Conservation (phyloP, 1,139 yeast genomes). For the Geotrichum citri-aurantii region DNA sequence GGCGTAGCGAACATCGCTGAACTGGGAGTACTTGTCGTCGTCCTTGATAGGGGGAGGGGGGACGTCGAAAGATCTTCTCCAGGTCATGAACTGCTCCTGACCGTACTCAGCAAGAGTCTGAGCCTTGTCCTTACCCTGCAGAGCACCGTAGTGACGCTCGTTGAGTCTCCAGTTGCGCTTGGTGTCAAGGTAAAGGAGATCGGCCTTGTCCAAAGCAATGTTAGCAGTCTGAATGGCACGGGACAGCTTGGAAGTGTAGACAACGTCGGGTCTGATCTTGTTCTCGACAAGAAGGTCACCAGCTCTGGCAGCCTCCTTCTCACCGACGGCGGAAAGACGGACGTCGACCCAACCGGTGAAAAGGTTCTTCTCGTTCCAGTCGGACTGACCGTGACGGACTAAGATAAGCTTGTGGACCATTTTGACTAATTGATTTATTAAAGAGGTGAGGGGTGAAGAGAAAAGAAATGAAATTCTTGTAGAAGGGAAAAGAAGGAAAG, state of each 20-base stretch:
- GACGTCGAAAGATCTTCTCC: conserved; percentile 96
- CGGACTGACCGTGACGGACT: conserved; percentile 94
- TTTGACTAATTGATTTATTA: conserved; percentile 3
- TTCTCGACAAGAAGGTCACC: conserved; percentile 90
- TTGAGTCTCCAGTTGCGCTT: conserved; percentile 96
- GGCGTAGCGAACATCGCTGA: conserved; percentile 75
- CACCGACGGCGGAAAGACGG: conserved; percentile 75
- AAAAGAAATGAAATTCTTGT: background rate
- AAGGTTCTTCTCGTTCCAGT: conserved; percentile 96
- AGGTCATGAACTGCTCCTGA: conserved; percentile 86
- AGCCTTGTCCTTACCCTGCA: conserved; percentile 98
- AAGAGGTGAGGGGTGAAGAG: background rate
- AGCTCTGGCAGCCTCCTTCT: conserved; percentile 86
- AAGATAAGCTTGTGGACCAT: conserved; percentile 35
- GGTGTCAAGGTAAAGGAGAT: conserved; percentile 86
- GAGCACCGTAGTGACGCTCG: conserved; percentile 98
- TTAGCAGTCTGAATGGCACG: conserved; percentile 98
- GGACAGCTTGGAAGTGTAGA: conserved; percentile 86
- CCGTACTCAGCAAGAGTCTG: conserved; percentile 85
- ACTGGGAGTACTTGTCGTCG: conserved; percentile 77
- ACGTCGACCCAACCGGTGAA: conserved; percentile 99
- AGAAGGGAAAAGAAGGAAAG: background rate
- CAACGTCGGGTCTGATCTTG: conserved; percentile 75
- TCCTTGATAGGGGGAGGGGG: conserved; percentile 91
- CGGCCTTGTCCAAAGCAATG: conserved; percentile 86